Base-by-base conservation (phyloP, 192 early-diverging fungal genomes). In the Entomortierella parvispora region DNA sequence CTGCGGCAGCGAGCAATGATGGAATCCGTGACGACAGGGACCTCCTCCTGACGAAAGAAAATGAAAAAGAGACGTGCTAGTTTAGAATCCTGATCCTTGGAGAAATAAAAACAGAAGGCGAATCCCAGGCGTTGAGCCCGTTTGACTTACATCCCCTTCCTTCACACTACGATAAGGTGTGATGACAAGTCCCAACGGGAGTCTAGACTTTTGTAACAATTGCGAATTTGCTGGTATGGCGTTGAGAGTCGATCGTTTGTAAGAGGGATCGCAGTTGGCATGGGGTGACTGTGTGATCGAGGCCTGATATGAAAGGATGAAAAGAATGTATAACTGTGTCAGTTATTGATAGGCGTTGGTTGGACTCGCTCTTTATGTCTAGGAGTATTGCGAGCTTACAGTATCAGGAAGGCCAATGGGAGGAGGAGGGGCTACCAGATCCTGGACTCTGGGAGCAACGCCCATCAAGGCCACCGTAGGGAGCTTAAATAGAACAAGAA, bases 1-100 rank as follows among this genome's bases (percentile, higher is more conserved):
- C 95, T 84, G 34, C 96, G 85, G 83, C 96, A 98, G 33, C 96
- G 88, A 48, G 95, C 93, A 83, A 98, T 96, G 52, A 90, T 85
- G 28, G 87, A 85, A 53, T 96, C 92, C 17, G 91, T 85, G 34
- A 96, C 88, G 3, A 96, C 90, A 11, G 95, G 95, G 0, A 97
- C 90, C 12, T 86, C 87, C 77, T 90, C 81, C 48, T 33, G 40
- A 25, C 31, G 32, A 4, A 5, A 12, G 67, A 82, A 7, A 40
- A 47, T 29, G 3, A 51, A 65, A 50, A 42, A 31, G 10, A n/a
- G n/a, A n/a, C n/a, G n/a, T n/a, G n/a, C n/a, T n/a, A n/a, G n/a
- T n/a, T n/a, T n/a, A n/a, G n/a, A n/a, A n/a, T n/a, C n/a, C n/a
- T n/a, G n/a, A n/a, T n/a, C n/a, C n/a, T n/a, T 18, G 15, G n/a